A percentile compares a stretch with the other conserved stretches of the same genome.
Conservation (phyloP, 2,329 filamentous ascomycete genomes). For the Fusarium miscanthi region DNA sequence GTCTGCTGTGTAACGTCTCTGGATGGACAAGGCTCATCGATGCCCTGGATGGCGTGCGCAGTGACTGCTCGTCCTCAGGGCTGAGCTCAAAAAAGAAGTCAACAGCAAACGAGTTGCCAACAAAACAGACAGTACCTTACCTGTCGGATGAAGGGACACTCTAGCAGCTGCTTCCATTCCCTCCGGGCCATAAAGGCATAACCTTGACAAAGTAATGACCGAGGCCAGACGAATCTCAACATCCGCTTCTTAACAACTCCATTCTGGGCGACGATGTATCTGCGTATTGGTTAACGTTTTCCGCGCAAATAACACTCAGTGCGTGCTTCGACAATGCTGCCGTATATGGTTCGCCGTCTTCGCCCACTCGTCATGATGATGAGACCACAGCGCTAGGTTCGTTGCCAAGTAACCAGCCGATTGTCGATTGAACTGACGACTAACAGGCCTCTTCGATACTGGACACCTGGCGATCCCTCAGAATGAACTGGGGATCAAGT, state of each 20-base stretch:
- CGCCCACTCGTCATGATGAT: fast-evolving
- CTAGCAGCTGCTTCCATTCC: fast-evolving
- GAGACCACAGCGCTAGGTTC: fast-evolving
- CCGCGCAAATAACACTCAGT: fast-evolving
- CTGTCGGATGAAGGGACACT: too few relatives aligned
- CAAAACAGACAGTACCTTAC: background rate
- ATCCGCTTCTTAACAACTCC: background rate
- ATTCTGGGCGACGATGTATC: background rate
- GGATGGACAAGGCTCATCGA: too few relatives aligned
- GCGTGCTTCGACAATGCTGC: fast-evolving
- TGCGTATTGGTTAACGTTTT: fast-evolving
- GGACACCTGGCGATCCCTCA: fast-evolving
- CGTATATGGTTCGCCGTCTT: background rate
- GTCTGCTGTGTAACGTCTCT: background rate
- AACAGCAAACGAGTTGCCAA: background rate
- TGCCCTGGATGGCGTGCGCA: background rate
- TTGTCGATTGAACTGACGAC: too few relatives aligned
- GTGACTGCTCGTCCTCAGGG: too few relatives aligned
- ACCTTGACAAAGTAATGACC: fast-evolving
- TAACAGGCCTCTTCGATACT: too few relatives aligned
- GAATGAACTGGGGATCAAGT: fast-evolving
- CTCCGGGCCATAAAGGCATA: background rate
- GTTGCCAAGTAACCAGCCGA: fast-evolving
- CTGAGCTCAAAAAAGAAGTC: background rate
- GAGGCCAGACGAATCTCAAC: too few relatives aligned